phyloP scores from a whole-genome alignment of 2,329 filamentous ascomycete species.

The Xylariaceae sp. region DNA sequence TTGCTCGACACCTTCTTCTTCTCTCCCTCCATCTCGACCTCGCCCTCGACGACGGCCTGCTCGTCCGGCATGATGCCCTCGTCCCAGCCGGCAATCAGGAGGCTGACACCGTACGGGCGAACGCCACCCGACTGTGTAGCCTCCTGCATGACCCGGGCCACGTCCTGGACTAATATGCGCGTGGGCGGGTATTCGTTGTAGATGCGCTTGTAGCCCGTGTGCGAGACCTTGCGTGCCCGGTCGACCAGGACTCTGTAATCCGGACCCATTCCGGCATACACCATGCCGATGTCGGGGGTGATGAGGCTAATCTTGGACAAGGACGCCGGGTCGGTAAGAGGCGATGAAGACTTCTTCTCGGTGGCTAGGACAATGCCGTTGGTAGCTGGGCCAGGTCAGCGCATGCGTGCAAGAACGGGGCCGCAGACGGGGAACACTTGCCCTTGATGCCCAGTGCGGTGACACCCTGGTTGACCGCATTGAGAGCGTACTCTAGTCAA shows the following conservation, averaged over 20 bases:
- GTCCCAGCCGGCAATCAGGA: constrained; percentile 96
- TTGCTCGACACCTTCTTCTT: constrained; percentile 74
- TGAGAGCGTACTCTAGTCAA: constrained; percentile 85
- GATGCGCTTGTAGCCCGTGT: constrained; percentile 98
- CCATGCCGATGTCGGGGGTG: constrained; percentile 99
- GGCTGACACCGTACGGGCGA: constrained; percentile 88
- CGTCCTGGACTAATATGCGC: constrained; percentile 96
- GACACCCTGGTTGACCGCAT: constrained; percentile 98
- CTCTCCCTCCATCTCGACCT: constrained; percentile 39
- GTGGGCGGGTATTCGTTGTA: constrained; percentile 99
- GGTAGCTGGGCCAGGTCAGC: constrained; percentile 56
- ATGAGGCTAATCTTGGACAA: constrained; percentile 96
- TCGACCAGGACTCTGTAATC: constrained; percentile 97
- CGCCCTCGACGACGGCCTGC: constrained; percentile 53
- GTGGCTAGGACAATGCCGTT: constrained; percentile 98
- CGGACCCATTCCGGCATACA: constrained; percentile 98
- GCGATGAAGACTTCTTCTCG: constrained; percentile 98
- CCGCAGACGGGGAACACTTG: constrained; percentile 30
- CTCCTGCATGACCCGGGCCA: constrained; percentile 96
- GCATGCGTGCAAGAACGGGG: background rate
- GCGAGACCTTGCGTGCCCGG: constrained; percentile 94
- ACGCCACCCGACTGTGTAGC: constrained; percentile 97
- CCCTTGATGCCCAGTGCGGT: constrained; percentile 98
- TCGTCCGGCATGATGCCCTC: constrained; percentile 88
- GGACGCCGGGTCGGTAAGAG: constrained; percentile 89